Base-by-base conservation (phyloP, 192 early-diverging fungal species). In the Piromyces finnis region DNA sequence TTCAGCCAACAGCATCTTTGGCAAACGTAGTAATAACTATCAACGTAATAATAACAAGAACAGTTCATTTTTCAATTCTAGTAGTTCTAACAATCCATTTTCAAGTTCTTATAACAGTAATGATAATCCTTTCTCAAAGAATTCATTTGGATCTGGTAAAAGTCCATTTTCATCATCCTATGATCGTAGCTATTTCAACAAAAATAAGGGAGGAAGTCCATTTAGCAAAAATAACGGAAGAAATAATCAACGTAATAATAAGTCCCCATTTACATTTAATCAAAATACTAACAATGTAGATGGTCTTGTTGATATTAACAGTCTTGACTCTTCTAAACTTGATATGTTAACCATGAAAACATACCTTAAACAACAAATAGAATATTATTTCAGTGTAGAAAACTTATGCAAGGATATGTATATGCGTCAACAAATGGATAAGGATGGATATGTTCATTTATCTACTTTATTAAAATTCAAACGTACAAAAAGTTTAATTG, bases 351-450 rank as follows among this genome's bases (percentile, higher is more conserved):
- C 86, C 5, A 37, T 89, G 36, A 82, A 82, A 81, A 39, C 77
- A 79, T 88, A 85, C 81, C 84, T 89, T 15, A 82, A 81, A 78
- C 82, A 84, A n/a, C 88, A 89, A 83, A 83, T 89, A 79, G 94
- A 99, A 85, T 99, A 95, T 86, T 99, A 99, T 87, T 98, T 98
- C 82, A 95, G 94, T 78, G 90, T 97, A 37, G 97, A 98, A 36
- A 99, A 99, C 82, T 87, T 99, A 79, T 95, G 94, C 91, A 94
- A 93, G 79, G 97, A 99, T 84, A 88, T 97, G 27, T 99, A 89
- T 85, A 95, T 99, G 87, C 92, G 97, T 77, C 85, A 86, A 77
- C 94, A 97, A 83, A 99, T 99, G 96, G 91, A 96, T 79, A 79
- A 88, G 5, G 88, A 93, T 68, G 97, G 97, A 26, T 94, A 87